Conservation (phyloP, 768 basidiomycete species). For the Russula brevipes region DNA sequence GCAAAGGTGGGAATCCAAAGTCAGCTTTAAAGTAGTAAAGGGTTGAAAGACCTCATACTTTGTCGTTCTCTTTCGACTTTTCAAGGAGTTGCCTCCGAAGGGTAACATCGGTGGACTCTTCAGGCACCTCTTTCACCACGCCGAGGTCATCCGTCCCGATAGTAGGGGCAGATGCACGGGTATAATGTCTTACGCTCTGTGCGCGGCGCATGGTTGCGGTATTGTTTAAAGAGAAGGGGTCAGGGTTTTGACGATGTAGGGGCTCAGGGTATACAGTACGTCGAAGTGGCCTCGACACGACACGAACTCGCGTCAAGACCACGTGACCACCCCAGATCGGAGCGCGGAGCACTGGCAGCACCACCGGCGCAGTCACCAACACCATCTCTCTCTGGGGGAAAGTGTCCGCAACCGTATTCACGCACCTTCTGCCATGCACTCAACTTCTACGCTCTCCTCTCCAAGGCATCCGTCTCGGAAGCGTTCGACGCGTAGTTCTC, state of each 20-base stretch:
- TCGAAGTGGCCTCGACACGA: neutral
- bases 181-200: constrained; percentile 23
- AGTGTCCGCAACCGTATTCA: no score
- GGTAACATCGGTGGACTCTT: constrained; percentile 18
- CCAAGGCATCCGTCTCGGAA: neutral
- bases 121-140: constrained; percentile 18
- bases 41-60: constrained; percentile 2
- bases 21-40: neutral
- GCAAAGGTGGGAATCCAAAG: neutral
- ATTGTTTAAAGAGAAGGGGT: neutral
- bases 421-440: no score
- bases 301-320: constrained; percentile 2
- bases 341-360: no score
- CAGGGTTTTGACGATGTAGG: neutral
- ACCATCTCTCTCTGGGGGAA: no score
- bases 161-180: constrained; percentile 16
- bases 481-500: neutral
- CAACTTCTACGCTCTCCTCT: no score
- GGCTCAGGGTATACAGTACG: constrained; percentile 8
- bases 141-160: constrained; percentile 21
- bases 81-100: constrained; percentile 24
- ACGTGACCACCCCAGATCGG: neutral
- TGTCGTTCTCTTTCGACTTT: constrained; percentile 25
- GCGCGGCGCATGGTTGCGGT: constrained; percentile 18
- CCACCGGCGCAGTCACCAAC: no score